phyloP scores from a whole-genome alignment of 2,329 filamentous ascomycete genomes.

The Aspergillus sclerotialis region DNA sequence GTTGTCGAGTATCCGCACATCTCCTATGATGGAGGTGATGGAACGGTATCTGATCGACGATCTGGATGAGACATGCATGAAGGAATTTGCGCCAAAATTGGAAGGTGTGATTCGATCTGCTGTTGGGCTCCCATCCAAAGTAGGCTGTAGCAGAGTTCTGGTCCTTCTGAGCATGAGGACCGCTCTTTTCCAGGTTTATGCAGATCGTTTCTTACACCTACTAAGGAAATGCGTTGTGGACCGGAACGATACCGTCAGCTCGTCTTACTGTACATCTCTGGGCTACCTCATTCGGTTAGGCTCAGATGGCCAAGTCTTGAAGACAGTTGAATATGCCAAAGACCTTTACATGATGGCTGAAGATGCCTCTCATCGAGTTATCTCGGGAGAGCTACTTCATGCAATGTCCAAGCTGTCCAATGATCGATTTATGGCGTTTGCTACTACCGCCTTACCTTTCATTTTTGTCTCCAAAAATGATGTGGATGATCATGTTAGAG shows the following conservation, averaged over 20 bases:
- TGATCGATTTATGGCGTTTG: constrained; percentile 75
- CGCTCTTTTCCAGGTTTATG: constrained; percentile 66
- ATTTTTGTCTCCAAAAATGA: constrained; percentile 85
- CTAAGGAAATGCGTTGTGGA: constrained; percentile 80
- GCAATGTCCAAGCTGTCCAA: constrained; percentile 80
- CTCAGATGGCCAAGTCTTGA: constrained; percentile 52
- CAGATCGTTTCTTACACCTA: constrained; percentile 66
- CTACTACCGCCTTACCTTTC: constrained; percentile 72
- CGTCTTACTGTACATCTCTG: constrained; percentile 76
- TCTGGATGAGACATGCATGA: constrained; percentile 72
- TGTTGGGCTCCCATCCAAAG: constrained; percentile 87
- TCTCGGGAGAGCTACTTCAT: constrained; percentile 75
- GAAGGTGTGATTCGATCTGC: constrained; percentile 76
- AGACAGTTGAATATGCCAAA: constrained; percentile 50
- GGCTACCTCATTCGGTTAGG: constrained; percentile 71
- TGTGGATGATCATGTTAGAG: constrained; percentile 67
- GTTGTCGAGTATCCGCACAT: constrained; percentile 71
- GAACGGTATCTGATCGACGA: constrained; percentile 75
- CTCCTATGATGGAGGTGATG: constrained; percentile 87
- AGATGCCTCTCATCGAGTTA: constrained; percentile 65
- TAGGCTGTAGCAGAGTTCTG: constrained; percentile 79
- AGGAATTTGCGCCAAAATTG: constrained; percentile 62
- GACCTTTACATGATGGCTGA: constrained; percentile 76
- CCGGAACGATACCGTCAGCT: constrained; percentile 87
- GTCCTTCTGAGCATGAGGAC: constrained; percentile 75